Base-by-base conservation (phyloP, 805 yeast species). In the Maudiozyma bulderi region DNA sequence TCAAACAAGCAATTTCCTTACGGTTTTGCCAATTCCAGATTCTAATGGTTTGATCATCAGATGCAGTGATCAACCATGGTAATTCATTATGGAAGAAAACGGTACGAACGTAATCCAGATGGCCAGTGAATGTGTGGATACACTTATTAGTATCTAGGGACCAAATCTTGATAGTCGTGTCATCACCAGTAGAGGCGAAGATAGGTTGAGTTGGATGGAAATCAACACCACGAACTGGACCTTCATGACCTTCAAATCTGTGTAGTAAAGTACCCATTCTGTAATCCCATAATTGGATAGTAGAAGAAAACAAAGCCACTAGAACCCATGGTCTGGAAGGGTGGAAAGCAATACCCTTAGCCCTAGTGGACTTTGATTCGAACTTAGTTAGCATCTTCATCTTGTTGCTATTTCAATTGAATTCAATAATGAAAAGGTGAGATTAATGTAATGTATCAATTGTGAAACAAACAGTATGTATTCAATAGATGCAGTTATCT, bases 1-100 rank as follows among this genome's bases (percentile, higher is more conserved):
- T 91, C 57, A 93, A 73, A 61, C 96, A 88, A 8, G 98, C 98
- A 62, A 93, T 85, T 61, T 93, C 98, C 66, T 89, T 91, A 59
- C 99, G 82, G 67, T 90, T 90, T 73, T 95, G 99, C 99, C 99
- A 93, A 72, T 93, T 95, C 99, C 99, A 93, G 56, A 93, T 91
- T 66, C 99, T 79, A 56, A 95, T 89, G 33, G 99, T 93, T 71
- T 93, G 99, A 73, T 93, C 99, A 69, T 93, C 99, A 43, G 96
- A 87, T 52, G 93, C 82, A 29, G 96, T 84, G 52, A 93, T 80
- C 63, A 93, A 86, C 99, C 99, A 93, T 8, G 99, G 99, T 65
- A 93, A 75, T 66, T 89, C 96, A 59, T 81, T 84, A 72, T 93
- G 99, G 79, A 93, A 93, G 56, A 81, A 86, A 26, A 88, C 97